These are phyloP conservation scores for Penicillium manginii DNA, from an alignment of 495 filamentous ascomycete genomes.

Conservation along the genomic window DNA sequence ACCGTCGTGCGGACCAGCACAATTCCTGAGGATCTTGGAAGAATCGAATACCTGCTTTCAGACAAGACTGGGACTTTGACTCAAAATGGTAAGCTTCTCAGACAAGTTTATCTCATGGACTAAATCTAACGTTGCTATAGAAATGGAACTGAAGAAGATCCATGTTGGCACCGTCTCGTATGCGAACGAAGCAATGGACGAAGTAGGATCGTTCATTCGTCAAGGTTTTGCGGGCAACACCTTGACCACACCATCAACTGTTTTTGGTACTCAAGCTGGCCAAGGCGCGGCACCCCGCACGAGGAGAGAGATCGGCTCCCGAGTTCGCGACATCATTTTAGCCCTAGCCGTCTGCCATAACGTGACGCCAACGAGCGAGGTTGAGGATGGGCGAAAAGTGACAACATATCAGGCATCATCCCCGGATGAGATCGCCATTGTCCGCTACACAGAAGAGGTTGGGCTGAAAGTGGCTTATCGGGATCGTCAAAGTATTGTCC, in stretches of 20 bases:
- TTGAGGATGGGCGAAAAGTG: conserved; percentile 73
- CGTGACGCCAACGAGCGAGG: conserved; percentile 89
- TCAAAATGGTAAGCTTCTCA: conserved; percentile 67
- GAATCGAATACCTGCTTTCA: conserved; percentile 94
- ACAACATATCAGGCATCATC: conserved; percentile 95
- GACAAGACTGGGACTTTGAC: conserved; percentile 98
- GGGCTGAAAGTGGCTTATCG: conserved; percentile 84
- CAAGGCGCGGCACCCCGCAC: conserved; percentile 72
- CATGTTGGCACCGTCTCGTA: conserved; percentile 98
- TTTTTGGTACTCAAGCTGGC: conserved; percentile 58
- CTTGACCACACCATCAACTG: conserved; percentile 76
- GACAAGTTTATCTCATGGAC: background rate
- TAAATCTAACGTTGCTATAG: conserved; percentile 37
- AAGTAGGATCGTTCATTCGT: conserved; percentile 81
- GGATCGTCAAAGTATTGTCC: conserved; percentile 79
- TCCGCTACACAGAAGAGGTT: conserved; percentile 91
- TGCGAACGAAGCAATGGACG: conserved; percentile 97
- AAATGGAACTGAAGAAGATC: conserved; percentile 99
- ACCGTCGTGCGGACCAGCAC: conserved; percentile 96
- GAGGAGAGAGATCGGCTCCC: conserved; percentile 87
- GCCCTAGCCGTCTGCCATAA: conserved; percentile 96
- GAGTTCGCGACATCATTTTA: conserved; percentile 87
- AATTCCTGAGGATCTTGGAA: conserved; percentile 93
- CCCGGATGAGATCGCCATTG: conserved; percentile 97
- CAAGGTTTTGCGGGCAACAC: conserved; percentile 71